Conservation (phyloP, 495 filamentous ascomycete genomes). For the Alectoria sarmentosa region DNA sequence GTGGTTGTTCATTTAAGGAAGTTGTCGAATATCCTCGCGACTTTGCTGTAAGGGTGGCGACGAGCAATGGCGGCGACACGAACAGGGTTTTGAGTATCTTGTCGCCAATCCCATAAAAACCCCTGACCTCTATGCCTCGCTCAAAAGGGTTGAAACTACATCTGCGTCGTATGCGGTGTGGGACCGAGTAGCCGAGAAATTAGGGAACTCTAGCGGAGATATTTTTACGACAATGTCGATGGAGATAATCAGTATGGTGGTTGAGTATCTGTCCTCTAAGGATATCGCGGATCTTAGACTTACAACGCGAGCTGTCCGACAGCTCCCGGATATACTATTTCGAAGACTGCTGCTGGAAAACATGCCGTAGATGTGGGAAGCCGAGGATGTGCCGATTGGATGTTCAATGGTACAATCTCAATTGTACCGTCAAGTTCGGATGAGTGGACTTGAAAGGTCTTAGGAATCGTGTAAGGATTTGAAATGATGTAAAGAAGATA, state of each 20-base stretch:
- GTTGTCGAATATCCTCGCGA: too few relatives aligned
- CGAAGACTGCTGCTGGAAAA: constrained; percentile 3
- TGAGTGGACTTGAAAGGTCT: background rate
- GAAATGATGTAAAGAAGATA: too few relatives aligned
- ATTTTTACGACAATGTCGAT: background rate
- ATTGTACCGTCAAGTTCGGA: background rate
- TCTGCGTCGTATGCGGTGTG: too few relatives aligned
- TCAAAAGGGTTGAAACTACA: too few relatives aligned
- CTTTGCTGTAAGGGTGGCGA: too few relatives aligned
- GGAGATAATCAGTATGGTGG: constrained; percentile 2
- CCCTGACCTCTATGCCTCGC: too few relatives aligned
- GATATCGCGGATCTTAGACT: constrained; percentile 3
- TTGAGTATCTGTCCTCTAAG: constrained; percentile 2
- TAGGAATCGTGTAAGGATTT: too few relatives aligned
- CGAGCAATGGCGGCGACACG: too few relatives aligned
- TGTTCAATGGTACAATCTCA: background rate
- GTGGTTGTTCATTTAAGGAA: too few relatives aligned
- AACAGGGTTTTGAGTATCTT: too few relatives aligned
- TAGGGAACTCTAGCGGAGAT: background rate
- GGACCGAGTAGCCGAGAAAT: too few relatives aligned
- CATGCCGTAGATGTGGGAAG: constrained; percentile 6
- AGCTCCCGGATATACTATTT: background rate
- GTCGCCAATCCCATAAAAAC: too few relatives aligned
- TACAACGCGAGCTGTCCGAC: background rate
- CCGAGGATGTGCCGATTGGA: background rate